Evolutionary conservation across 1,139 yeast species (phyloP).

Genomic region (Yamadazyma mexicana): DNA sequence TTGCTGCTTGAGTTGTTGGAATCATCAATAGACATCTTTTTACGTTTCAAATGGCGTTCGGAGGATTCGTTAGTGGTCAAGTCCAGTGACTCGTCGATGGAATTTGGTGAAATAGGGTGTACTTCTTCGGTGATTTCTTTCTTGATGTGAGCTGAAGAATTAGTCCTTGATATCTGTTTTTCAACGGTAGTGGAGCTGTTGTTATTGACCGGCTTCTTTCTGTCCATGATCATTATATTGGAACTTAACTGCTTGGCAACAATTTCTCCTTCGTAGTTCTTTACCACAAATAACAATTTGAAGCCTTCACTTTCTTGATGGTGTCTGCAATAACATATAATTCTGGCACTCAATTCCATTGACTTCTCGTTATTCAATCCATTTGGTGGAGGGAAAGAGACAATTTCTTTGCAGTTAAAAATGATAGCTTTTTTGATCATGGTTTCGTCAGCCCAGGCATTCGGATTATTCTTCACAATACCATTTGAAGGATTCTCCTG

Average conservation of each 20-base stretch:
- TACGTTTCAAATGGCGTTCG: constrained; percentile 38
- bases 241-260: constrained; percentile 73
- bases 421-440: constrained; percentile 80
- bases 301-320: constrained; percentile 86
- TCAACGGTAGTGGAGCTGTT: constrained; percentile 8
- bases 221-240: constrained; percentile 88
- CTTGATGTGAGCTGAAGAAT: constrained; percentile 9
- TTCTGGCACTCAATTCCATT: constrained; percentile 78
- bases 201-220: constrained; percentile 53
- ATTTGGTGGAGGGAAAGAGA: constrained; percentile 68
- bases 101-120: constrained; percentile 58
- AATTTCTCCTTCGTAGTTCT: constrained; percentile 56
- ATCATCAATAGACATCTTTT: constrained; percentile 47
- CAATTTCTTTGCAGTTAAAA: constrained; percentile 85
- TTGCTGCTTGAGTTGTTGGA: constrained; percentile 37
- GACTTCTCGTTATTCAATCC: constrained; percentile 45
- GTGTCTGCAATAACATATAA: constrained; percentile 94
- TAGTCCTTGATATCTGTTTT: constrained; percentile 1
- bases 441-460: constrained; percentile 74
- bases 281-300: constrained; percentile 67
- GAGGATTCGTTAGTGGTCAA: constrained; percentile 48
- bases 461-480: constrained; percentile 40
- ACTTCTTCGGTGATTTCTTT: constrained; percentile 13
- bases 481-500: constrained; percentile 19
- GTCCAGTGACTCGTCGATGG: constrained; percentile 70